These are phyloP conservation scores for Ophiostoma tasmaniense DNA, from an alignment of 2,329 filamentous ascomycete species.

Conservation along the genomic window DNA sequence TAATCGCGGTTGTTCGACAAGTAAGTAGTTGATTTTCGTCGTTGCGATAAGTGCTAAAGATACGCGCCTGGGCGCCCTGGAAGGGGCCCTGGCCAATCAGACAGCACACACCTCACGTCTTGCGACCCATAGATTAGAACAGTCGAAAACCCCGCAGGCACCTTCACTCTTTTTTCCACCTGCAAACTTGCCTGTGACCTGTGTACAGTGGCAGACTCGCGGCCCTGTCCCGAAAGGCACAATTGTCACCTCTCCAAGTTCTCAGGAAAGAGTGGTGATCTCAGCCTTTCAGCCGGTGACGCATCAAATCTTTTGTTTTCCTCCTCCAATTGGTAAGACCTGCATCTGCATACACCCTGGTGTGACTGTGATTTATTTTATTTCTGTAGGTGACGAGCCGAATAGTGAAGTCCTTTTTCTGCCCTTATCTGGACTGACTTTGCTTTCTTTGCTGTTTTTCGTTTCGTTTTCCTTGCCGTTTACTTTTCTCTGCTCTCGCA, in stretches of 20 bases:
- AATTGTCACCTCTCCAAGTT: background rate
- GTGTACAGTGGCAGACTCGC: background rate
- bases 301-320: background rate
- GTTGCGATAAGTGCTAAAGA: background rate
- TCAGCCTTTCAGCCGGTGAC: slow-evolving; percentile 1
- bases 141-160: slow-evolving; percentile 16
- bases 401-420: background rate
- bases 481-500: background rate
- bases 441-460: background rate
- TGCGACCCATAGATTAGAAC: background rate
- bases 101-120: background rate
- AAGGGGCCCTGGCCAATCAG: slow-evolving; percentile 12
- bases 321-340: background rate
- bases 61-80: background rate
- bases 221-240: background rate
- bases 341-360: background rate
- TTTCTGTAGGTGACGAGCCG: background rate
- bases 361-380: background rate
- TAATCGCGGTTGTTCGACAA: background rate
- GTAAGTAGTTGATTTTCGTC: background rate
- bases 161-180: background rate
- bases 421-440: background rate
- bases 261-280: background rate
- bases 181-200: background rate
- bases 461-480: background rate